Base-by-base conservation (phyloP, 139 green algal genomes). In the Axilococcus clingmanii region DNA sequence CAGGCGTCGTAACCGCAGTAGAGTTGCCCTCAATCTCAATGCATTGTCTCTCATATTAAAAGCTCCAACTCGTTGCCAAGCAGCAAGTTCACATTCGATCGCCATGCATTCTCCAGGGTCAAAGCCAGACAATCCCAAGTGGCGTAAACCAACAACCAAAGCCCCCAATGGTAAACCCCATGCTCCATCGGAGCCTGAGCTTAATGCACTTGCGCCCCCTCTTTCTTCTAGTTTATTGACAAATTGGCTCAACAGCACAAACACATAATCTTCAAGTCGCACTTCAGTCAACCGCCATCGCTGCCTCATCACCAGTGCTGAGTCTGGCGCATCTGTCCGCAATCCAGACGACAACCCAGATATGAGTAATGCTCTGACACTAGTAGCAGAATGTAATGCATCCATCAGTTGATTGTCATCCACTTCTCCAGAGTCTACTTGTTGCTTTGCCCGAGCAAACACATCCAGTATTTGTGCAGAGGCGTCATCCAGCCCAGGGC, bases 241-340 rank as follows among this genome's bases (percentile, higher is more conserved):
- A 37, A 88, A 71, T 20, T 78, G 63, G 36, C 56, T 76, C 14
- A 94, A 62, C 30, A 96, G 67, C 37, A 96, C 86, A 59, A 97
- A 98, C 3, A 65, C 55, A 55, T 91, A 96, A 49, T 97, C 86
- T 70, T 98, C 91, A 0, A 83, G 63, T 0, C 79, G 63, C 37
- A 96, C 78, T 64, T 98, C 91, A 3, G 75, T 67, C 61, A 97
- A 78, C 4, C 91, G 74, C 80, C 78, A 94, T 44, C 66, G 65
- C 73, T 96, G 89, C 7, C 85, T 69, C 81, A 86, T 89, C n/a
- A 74, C 56, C 11, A 94, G 56, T 8, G 75, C 61, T 8, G 38
- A 55, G 57, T 97, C 90, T 24, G 78, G 78, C 9, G 88, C 86
- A 56, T 97, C 90, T 72, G 95, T 97, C 54, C 90, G 79, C 58